Base-by-base conservation (phyloP, 495 filamentous ascomycete genomes). In the Sphaerosporella brunnea region DNA sequence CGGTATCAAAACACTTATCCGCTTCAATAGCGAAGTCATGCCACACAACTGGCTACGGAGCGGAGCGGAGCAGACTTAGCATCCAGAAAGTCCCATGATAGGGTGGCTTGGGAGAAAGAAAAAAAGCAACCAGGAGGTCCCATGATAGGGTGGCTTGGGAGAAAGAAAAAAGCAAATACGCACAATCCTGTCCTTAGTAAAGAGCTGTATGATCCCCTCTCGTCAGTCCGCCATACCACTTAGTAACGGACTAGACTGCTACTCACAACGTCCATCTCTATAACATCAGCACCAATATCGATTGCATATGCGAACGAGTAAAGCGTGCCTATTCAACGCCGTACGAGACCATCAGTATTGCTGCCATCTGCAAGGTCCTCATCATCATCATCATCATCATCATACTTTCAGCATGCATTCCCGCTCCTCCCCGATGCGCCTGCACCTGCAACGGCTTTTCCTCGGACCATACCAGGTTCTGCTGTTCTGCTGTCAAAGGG, bases 221-320 rank as follows among this genome's bases (percentile, higher is more conserved):
- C n/a, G n/a, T n/a, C 4, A 44, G 23, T 25, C 40, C 7, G 16
- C 16, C 23, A 16, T 24, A 5, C 8, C 40, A 13, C 20, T n/a
- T n/a, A n/a, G 36, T 5, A 39, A 43, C 35, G 23, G 16, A 9
- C 13, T 20, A 35, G 24, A 35, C 8, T 4, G n/a, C 23, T 20
- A 46, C 23, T 46, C 11, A 53, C 39, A 7, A 25, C 35, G 24
- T 53, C 51, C 51, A 53, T 53, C 37, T 53, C 51, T 4, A 53
- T 15, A 9, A 44, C 45, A 40, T 53, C 41, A 2, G 40, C 51
- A n/a, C 51, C 51, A 47, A 53, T 38, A 30, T 53, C 51, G 4
- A 52, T 24, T 2, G 45, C 45, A 32, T 52, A 52, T 23, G 50
- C 50, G 26, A 52, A 49, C 5, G 50, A 28, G 10, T 49, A 51